A percentile compares a stretch with the other conserved stretches of the same genome.
These are phyloP conservation scores for Fraxinus baroniana DNA, from an alignment of 305 asterid species.

Conservation along the genomic window DNA sequence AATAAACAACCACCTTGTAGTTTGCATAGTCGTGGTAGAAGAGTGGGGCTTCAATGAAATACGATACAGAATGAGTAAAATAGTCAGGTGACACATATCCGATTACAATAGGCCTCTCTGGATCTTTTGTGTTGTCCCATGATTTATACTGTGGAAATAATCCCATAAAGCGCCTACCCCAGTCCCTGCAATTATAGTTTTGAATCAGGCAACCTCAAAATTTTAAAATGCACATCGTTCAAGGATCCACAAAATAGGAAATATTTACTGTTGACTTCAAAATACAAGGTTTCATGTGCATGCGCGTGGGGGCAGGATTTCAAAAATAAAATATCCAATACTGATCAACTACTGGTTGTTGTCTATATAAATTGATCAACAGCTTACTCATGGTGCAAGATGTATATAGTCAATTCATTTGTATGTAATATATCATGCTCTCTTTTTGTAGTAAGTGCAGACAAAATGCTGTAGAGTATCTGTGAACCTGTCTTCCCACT, in stretches of 20 bases:
- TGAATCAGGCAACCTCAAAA: constrained; percentile 12
- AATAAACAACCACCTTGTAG: constrained; percentile 91
- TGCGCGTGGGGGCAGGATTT: not conserved
- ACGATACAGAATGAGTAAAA: constrained; percentile 97
- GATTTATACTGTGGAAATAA: constrained; percentile 73
- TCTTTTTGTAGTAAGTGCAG: not conserved
- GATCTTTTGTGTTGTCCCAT: constrained; percentile 93
- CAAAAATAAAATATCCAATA: not conserved
- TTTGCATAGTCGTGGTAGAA: constrained; percentile 67
- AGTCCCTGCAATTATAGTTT: constrained; percentile 66
- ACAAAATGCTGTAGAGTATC: not conserved
- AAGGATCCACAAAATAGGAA: not conserved
- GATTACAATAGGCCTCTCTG: constrained; percentile 78
- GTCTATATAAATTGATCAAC: not conserved
- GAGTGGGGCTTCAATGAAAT: constrained; percentile 93
- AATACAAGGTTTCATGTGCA: not conserved
- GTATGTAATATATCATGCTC: not conserved
- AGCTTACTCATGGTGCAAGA: not conserved
- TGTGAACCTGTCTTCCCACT: not conserved
- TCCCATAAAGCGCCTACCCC: constrained; percentile 98
- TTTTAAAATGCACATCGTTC: not conserved
- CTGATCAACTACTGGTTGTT: not conserved
- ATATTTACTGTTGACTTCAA: not conserved
- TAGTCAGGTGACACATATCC: constrained; percentile 99
- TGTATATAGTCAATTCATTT: not conserved